These are phyloP conservation scores for Penicillium sp. DNA, from an alignment of 2,329 filamentous ascomycete genomes.

Conservation along the genomic window DNA sequence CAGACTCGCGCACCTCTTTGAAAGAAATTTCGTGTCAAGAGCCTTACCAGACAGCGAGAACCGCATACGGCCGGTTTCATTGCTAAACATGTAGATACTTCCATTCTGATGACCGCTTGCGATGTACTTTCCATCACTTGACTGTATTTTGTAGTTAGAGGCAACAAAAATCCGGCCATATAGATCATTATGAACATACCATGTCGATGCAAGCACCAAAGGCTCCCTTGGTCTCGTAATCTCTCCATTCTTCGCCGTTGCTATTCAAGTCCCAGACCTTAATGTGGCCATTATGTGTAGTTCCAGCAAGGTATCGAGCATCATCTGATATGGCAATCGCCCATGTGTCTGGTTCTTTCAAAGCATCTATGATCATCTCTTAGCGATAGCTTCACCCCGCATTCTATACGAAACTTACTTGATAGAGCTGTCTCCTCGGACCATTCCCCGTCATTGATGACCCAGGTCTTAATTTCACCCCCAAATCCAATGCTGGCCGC, in stretches of 20 bases:
- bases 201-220: constrained; percentile 88
- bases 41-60: constrained; percentile 74
- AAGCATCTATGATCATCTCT: constrained; percentile 28
- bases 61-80: constrained; percentile 76
- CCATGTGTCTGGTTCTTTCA: constrained; percentile 72
- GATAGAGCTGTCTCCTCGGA: constrained; percentile 47
- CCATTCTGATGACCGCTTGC: constrained; percentile 93
- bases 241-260: constrained; percentile 61
- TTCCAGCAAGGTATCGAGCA: constrained; percentile 79
- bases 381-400: neutral
- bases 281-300: constrained; percentile 80
- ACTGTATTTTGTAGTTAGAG: constrained; percentile 36
- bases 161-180: neutral
- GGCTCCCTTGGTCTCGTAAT: constrained; percentile 88
- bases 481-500: constrained; percentile 85
- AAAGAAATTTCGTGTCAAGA: neutral
- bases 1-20: neutral
- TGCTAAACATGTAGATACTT: constrained; percentile 90
- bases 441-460: constrained; percentile 54
- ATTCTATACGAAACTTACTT: constrained; percentile 26
- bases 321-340: constrained; percentile 80
- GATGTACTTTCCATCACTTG: constrained; percentile 73
- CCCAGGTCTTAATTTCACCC: constrained; percentile 84
- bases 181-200: constrained; percentile 36
- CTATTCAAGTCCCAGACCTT: constrained; percentile 76